Percentiles rank a stretch among this genome's conserved stretches.
Evolutionary conservation across 2,329 filamentous ascomycete species (phyloP).

Genomic region (Colletotrichum higginsianum): DNA sequence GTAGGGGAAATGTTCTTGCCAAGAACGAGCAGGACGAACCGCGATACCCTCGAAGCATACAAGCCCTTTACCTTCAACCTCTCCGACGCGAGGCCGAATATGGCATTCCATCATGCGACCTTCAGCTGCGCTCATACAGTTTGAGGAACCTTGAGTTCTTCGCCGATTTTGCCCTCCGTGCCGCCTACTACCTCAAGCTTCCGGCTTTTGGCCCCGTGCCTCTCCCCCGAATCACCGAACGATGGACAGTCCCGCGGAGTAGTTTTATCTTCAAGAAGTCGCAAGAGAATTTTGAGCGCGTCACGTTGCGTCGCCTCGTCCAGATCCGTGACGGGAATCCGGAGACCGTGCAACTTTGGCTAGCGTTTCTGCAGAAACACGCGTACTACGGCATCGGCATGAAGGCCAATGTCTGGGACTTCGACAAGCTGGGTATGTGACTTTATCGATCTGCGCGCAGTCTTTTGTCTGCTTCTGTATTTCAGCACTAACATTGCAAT

Average conservation of each 20-base stretch:
- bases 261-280: slow-evolving; percentile 98
- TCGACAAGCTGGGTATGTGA: slow-evolving; percentile 73
- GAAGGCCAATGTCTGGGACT: slow-evolving; percentile 98
- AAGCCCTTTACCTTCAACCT: slow-evolving; percentile 89
- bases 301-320: slow-evolving; percentile 87
- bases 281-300: slow-evolving; percentile 97
- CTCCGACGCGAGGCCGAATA: slow-evolving; percentile 81
- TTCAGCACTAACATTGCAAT: slow-evolving; percentile 7
- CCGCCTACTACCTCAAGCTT: slow-evolving; percentile 93
- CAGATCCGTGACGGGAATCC: slow-evolving; percentile 94
- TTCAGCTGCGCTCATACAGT: slow-evolving; percentile 93
- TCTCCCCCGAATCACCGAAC: slow-evolving; percentile 87
- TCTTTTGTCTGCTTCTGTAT: neutral
- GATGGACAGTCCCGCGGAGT: slow-evolving; percentile 92
- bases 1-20: neutral
- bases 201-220: slow-evolving; percentile 89
- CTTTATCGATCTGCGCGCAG: no score
- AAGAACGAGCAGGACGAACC: slow-evolving; percentile 38
- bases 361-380: slow-evolving; percentile 92
- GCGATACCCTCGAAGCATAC: slow-evolving; percentile 83
- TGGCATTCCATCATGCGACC: slow-evolving; percentile 88
- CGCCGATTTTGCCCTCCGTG: slow-evolving; percentile 92
- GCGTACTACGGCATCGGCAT: slow-evolving; percentile 97
- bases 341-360: slow-evolving; percentile 90
- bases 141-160: slow-evolving; percentile 94